Percentiles rank a stretch among this genome's conserved stretches.
Conservation (phyloP, 805 yeast species). For the Metschnikowia similis region DNA sequence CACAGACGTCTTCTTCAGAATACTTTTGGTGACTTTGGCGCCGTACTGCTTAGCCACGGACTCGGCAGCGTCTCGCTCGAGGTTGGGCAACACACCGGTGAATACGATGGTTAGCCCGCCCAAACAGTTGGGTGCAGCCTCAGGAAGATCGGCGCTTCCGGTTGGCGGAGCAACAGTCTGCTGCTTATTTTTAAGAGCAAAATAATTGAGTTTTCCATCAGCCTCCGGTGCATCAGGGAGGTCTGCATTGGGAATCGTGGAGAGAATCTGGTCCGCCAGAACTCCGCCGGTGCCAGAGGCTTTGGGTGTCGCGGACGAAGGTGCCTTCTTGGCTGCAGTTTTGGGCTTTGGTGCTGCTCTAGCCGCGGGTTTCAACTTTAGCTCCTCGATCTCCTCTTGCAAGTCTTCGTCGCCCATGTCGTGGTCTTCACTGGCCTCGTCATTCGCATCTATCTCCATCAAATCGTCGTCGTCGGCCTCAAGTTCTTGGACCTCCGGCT, state of each 20-base stretch:
- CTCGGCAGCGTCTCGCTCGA: constrained; percentile 75
- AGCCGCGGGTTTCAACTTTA: constrained; percentile 10
- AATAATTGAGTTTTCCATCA: constrained; percentile 54
- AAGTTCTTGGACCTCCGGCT: constrained; percentile 17
- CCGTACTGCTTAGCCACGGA: constrained; percentile 80
- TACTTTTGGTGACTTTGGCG: constrained; percentile 82
- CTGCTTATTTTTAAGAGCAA: constrained; percentile 37
- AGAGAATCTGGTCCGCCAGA: constrained; percentile 48
- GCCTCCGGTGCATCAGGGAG: constrained; percentile 52
- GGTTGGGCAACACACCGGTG: constrained; percentile 80
- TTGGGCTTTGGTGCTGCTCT: constrained; percentile 6
- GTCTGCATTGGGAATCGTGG: constrained; percentile 70
- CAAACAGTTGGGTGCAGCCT: constrained; percentile 80
- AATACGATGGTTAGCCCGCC: constrained; percentile 88
- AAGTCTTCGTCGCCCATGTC: constrained; percentile 7
- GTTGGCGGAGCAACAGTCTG: constrained; percentile 26
- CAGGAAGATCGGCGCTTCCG: constrained; percentile 55
- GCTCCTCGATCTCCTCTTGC: constrained; percentile 11
- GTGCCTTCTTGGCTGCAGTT: constrained; percentile 5
- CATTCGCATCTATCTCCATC: constrained; percentile 14
- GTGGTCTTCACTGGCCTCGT: constrained; percentile 9
- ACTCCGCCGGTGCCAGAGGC: constrained; percentile 26
- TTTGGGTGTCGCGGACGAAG: neutral
- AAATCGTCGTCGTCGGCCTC: constrained; percentile 10
- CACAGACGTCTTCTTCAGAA: constrained; percentile 78